A percentile compares a stretch with the other conserved stretches of the same genome.
Evolutionary conservation across 495 filamentous ascomycete genomes (phyloP).

Genomic region (Lophiotrema nucula): DNA sequence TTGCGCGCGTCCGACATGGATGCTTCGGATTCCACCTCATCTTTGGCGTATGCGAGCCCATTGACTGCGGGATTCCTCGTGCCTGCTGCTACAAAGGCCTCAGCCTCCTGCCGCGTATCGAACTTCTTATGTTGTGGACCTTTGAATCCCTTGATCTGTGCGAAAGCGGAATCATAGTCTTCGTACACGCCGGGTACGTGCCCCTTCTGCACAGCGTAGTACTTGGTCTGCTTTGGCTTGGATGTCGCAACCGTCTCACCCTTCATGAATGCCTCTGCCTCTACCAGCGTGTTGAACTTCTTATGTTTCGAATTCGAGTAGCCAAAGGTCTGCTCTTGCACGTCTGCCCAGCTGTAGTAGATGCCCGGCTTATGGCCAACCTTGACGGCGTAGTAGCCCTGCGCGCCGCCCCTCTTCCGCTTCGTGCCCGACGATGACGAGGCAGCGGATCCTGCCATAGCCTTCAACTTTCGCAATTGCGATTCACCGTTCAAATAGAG

Average conservation of each 20-base stretch:
- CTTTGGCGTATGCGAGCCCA: too few relatives aligned
- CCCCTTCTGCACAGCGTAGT: conserved; percentile 84
- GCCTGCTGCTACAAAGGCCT: too few relatives aligned
- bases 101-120: conserved; percentile 71
- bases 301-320: conserved; percentile 87
- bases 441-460: not conserved
- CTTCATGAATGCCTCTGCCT: conserved; percentile 76
- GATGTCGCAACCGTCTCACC: conserved; percentile 46
- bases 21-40: conserved; percentile 26
- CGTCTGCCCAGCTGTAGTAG: conserved; percentile 82
- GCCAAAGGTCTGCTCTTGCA: conserved; percentile 77
- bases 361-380: conserved; percentile 76
- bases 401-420: conserved; percentile 58
- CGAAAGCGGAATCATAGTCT: conserved; percentile 74
- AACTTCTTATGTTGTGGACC: conserved; percentile 83
- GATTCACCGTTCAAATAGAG: too few relatives aligned
- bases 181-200: conserved; percentile 84
- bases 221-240: conserved; percentile 49
- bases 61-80: too few relatives aligned
- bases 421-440: conserved; percentile 52
- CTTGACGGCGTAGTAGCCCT: conserved; percentile 87
- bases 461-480: too few relatives aligned
- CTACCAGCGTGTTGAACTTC: conserved; percentile 71
- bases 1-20: conserved; percentile 22
- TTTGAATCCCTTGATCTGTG: conserved; percentile 73